Conservation (phyloP, 2,329 filamentous ascomycete species). For the Conoideocrella luteorostrata region DNA sequence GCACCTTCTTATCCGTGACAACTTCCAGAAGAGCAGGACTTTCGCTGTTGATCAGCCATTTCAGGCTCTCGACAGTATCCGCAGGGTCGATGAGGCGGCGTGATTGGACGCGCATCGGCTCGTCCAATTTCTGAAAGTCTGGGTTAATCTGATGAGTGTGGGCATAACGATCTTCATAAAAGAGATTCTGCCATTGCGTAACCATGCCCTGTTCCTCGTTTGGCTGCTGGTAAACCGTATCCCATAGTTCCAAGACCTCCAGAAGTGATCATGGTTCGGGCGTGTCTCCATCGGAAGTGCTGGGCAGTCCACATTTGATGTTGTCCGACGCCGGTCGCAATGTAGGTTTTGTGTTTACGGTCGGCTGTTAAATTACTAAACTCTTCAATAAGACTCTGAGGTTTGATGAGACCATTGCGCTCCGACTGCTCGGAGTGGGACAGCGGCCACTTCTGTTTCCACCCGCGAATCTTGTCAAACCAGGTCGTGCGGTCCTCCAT, state of each 20-base stretch:
- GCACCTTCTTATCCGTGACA: conserved; percentile 83
- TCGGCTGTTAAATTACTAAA: conserved; percentile 76
- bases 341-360: conserved; percentile 78
- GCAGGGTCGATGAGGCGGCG: conserved; percentile 65
- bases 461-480: conserved; percentile 82
- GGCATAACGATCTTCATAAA: conserved; percentile 88
- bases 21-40: conserved; percentile 93
- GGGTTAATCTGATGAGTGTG: conserved; percentile 94
- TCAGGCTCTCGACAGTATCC: conserved; percentile 69
- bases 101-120: conserved; percentile 82
- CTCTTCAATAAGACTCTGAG: conserved; percentile 85
- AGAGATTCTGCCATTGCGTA: conserved; percentile 96
- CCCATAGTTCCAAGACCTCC: conserved; percentile 88
- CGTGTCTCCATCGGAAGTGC: conserved; percentile 90
- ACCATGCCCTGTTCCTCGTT: conserved; percentile 99
- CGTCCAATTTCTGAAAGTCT: conserved; percentile 88
- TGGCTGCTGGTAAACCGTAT: conserved; percentile 87
- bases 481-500: conserved; percentile 69
- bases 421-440: conserved; percentile 73
- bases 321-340: conserved; percentile 91
- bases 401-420: conserved; percentile 78
- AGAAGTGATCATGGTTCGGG: conserved; percentile 91
- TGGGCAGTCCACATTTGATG: conserved; percentile 99
- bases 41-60: conserved; percentile 83
- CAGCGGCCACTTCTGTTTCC: conserved; percentile 90